A percentile compares a stretch with the other conserved stretches of the same genome.
Conservation (phyloP, 108 stramenopile species). For the Pseudonitzschia multistriata region DNA sequence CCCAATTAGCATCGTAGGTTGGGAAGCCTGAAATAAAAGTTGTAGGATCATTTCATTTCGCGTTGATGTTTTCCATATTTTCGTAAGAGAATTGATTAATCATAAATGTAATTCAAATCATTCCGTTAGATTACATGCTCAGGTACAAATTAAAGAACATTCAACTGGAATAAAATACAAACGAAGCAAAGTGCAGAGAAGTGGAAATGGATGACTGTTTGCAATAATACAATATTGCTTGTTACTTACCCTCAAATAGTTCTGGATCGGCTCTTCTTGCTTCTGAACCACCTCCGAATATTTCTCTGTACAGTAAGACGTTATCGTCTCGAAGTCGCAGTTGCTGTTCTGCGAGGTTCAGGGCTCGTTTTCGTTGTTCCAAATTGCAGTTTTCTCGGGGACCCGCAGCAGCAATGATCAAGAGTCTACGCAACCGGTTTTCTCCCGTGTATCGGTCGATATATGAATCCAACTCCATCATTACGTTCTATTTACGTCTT, state of each 20-base stretch:
- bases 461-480: slow-evolving; percentile 67
- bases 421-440: slow-evolving; percentile 63
- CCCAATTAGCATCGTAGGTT: slow-evolving; percentile 15
- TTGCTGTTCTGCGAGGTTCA: slow-evolving; percentile 48
- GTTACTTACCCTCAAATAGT: not conserved
- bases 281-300: slow-evolving; percentile 20
- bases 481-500: not conserved
- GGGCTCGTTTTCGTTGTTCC: slow-evolving; percentile 32
- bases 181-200: no score
- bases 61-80: no score
- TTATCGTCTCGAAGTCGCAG: slow-evolving; percentile 54
- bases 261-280: not conserved
- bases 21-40: not conserved
- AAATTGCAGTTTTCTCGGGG: slow-evolving; percentile 8
- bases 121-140: no score
- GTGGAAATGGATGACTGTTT: not conserved
- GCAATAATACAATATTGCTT: not conserved
- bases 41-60: not conserved
- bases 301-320: slow-evolving; percentile 49
- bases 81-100: no score
- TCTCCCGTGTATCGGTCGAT: slow-evolving; percentile 65
- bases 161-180: no score
- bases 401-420: slow-evolving; percentile 38
- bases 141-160: no score
- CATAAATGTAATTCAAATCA: no score